Conservation (phyloP, 192 early-diverging fungal genomes). For the Allomyces arbusculus region DNA sequence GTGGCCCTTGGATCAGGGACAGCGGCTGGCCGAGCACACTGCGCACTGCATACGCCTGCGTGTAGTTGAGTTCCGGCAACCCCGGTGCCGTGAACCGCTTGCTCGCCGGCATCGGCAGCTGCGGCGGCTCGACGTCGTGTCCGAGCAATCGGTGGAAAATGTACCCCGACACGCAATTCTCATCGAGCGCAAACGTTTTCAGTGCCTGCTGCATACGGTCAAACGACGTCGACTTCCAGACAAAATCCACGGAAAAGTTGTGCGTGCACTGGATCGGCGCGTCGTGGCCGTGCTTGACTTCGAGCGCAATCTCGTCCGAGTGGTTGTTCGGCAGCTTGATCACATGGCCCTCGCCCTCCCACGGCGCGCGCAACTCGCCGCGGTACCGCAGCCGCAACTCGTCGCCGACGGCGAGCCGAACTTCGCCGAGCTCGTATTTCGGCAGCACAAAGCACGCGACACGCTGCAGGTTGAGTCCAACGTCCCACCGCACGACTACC, state of each 20-base stretch:
- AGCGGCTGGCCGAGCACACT: constrained; percentile 79
- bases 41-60: constrained; percentile 88
- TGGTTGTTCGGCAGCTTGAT: constrained; percentile 45
- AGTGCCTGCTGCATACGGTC: constrained; percentile 93
- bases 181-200: constrained; percentile 91
- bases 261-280: constrained; percentile 52
- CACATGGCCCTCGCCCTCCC: constrained; percentile 78
- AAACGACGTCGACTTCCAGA: constrained; percentile 95
- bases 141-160: constrained; percentile 88
- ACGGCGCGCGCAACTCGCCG: constrained; percentile 61
- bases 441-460: constrained; percentile 85
- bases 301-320: constrained; percentile 88
- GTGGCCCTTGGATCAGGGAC: constrained; percentile 86
- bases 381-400: constrained; percentile 73
- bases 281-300: constrained; percentile 46
- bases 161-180: constrained; percentile 79
- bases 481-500: constrained; percentile 89
- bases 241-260: constrained; percentile 90
- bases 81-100: constrained; percentile 81
- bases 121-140: constrained; percentile 71
- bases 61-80: constrained; percentile 88
- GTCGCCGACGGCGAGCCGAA: constrained; percentile 82
- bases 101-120: constrained; percentile 56
- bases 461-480: constrained; percentile 79
- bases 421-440: constrained; percentile 70